Evolutionary conservation across 1,284 basidiomycete genomes (phyloP).

Genomic region (Ceratobasidium sp.): DNA sequence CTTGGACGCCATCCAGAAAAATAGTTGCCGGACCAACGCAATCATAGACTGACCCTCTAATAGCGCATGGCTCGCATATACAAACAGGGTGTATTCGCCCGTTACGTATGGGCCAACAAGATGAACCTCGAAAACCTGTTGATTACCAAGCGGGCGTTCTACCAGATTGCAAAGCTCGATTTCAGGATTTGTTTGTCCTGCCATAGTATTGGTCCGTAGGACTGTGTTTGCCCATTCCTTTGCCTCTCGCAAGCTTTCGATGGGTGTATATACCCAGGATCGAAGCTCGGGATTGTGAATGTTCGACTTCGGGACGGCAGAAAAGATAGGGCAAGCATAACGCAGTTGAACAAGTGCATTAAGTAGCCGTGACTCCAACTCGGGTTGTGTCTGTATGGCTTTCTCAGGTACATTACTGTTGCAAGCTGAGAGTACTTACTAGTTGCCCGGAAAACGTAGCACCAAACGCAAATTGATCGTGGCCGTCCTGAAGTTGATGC

Average conservation of each 20-base stretch:
- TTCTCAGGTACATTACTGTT: not conserved
- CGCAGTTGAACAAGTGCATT: conserved; percentile 20
- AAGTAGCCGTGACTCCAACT: conserved; percentile 19
- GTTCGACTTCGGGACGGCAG: not conserved
- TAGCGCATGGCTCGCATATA: conserved; percentile 34
- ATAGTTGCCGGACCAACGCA: conserved; percentile 3
- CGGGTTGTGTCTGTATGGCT: not conserved
- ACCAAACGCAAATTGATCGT: conserved; percentile 34
- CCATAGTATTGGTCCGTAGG: not conserved
- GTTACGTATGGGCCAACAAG: conserved; percentile 13
- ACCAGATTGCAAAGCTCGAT: conserved; percentile 14
- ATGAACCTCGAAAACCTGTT: conserved; percentile 7
- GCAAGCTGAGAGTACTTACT: not conserved
- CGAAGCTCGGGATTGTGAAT: conserved; percentile 35
- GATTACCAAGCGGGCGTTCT: not conserved
- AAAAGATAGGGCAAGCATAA: conserved; percentile 21
- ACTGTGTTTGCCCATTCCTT: conserved; percentile 3
- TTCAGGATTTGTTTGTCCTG: conserved; percentile 21
- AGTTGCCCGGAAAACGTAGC: conserved; percentile 11
- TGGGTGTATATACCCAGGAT: conserved; percentile 37
- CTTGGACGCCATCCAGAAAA: not conserved
- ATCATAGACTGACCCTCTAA: conserved; percentile 26
- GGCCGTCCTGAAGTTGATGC: conserved; percentile 26
- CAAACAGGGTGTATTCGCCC: conserved; percentile 33
- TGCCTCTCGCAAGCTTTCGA: conserved; percentile 2